phyloP scores from a whole-genome alignment of 352 stramenopile species.

The Globisporangium nunn region DNA sequence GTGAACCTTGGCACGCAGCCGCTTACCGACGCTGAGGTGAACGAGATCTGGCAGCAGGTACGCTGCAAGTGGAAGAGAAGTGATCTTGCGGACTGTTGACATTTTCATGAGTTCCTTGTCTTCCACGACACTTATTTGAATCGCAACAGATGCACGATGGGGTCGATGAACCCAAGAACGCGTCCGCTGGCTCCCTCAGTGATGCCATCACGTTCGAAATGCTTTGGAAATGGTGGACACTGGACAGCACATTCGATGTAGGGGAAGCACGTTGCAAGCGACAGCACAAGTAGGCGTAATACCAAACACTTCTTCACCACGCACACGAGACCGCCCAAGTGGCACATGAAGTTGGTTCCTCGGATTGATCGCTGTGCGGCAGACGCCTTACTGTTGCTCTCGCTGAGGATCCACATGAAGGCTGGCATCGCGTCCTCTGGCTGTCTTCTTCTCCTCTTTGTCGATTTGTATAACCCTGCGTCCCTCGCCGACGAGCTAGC shows the following conservation, averaged over 20 bases:
- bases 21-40: slow-evolving; percentile 30
- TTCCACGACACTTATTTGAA: not conserved
- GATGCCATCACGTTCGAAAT: slow-evolving; percentile 22
- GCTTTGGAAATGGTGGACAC: slow-evolving; percentile 59
- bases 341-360: slow-evolving; percentile 1
- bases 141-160: slow-evolving; percentile 2
- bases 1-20: slow-evolving; percentile 22
- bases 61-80: not conserved
- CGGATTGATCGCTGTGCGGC: not conserved
- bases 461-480: not conserved
- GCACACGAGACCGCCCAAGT: not conserved
- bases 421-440: not conserved
- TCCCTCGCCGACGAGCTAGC: slow-evolving; percentile 20
- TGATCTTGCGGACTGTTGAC: not conserved
- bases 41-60: slow-evolving; percentile 47
- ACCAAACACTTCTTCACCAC: not conserved
- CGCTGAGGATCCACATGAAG: not conserved
- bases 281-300: slow-evolving; percentile 2
- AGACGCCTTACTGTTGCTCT: not conserved
- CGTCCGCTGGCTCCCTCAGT: not conserved
- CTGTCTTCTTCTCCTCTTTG: not conserved
- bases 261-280: slow-evolving; percentile 5
- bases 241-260: slow-evolving; percentile 26
- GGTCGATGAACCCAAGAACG: not conserved
- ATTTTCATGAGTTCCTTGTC: not conserved